Evolutionary conservation across 2,329 filamentous ascomycete genomes (phyloP).

Genomic region (Trichothecium roseum): DNA sequence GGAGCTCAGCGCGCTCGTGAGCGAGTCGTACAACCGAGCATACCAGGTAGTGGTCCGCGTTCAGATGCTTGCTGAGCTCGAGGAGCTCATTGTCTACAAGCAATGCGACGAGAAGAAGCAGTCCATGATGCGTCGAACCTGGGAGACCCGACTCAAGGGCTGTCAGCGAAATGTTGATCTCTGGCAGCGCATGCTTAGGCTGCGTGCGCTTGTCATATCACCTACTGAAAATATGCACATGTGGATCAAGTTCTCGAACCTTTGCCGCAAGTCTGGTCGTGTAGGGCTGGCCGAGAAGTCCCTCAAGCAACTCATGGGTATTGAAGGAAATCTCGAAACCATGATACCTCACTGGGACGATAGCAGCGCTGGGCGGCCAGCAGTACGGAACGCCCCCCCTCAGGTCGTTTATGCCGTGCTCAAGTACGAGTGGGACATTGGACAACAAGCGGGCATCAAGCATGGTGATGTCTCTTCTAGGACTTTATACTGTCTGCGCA

Average conservation of each 20-base stretch:
- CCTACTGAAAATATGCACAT: conserved; percentile 94
- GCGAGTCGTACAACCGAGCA: conserved; percentile 94
- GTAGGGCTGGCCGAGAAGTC: conserved; percentile 95
- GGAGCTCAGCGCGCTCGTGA: conserved; percentile 90
- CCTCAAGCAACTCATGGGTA: conserved; percentile 77
- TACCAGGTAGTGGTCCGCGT: conserved; percentile 97
- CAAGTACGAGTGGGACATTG: conserved; percentile 92
- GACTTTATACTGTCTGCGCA: conserved; percentile 47
- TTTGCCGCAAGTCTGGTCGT: conserved; percentile 91
- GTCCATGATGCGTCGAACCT: conserved; percentile 82
- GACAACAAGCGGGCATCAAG: conserved; percentile 44
- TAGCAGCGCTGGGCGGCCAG: conserved; percentile 4
- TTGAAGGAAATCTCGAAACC: conserved; percentile 50
- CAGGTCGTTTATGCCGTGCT: conserved; percentile 93
- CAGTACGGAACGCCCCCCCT: conserved; percentile 37
- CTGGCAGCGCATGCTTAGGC: conserved; percentile 96
- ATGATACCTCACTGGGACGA: conserved; percentile 51
- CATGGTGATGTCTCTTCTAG: conserved; percentile 38
- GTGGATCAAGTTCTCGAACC: conserved; percentile 99
- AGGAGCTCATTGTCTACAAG: conserved; percentile 97
- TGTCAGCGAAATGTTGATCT: conserved; percentile 97
- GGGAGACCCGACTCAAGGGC: conserved; percentile 89
- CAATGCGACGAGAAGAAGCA: conserved; percentile 85
- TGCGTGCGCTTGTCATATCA: conserved; percentile 82
- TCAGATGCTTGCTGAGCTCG: conserved; percentile 96